Evolutionary conservation across 169 alveolate species (phyloP), one percentile per base, ranked within the genome.

Genomic region (Plasmodium ovale): DNA sequence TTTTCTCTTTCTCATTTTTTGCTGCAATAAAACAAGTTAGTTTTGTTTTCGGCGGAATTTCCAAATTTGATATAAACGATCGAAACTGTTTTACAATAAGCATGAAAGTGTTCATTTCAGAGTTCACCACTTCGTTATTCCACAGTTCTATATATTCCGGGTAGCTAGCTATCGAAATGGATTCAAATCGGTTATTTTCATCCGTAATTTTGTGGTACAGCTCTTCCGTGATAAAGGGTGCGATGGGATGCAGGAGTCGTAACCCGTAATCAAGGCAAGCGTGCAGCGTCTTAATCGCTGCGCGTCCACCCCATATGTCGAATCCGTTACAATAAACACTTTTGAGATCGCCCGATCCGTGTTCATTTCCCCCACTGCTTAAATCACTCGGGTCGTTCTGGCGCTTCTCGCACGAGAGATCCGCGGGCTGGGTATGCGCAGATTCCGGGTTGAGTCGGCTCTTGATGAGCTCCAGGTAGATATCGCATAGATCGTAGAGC

Each of bases 171-270:
- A 89, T 58, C 58, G 91, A 65, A 33, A 91, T 93, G 49, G 96
- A 94, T 27, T 69, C 93, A 64, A 64, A 69, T 33, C 87, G 69
- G 44, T 91, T 62, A 14, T 71, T 56, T 23, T 87, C 74, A 23
- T 79, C 94, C 12, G 99, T 98, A 27, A 98, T 92, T 84, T 97
- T 96, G 65, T 98, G 99, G 91, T 96, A 98, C 60, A 98, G 96
- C 87, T 98, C 99, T 95, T 99, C 99, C 1, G 99, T 97, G 64
- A 99, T 93, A 91, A 96, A 99, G 19, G 99, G 99, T 95, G 98
- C 95, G 89, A 98, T 94, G 21, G 99, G 99, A 91, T 99, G 99
- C 16, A 99, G 91, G 47, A 98, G 96, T 65, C 97, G 93, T 92
- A 95, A 92, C 27, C 95, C 96, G 59, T 87, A 64, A 72, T 97